Percentiles rank a stretch among this genome's conserved stretches.
Conservation (phyloP, 164 flowering plant genomes). For the Stephania yunnanensis region DNA sequence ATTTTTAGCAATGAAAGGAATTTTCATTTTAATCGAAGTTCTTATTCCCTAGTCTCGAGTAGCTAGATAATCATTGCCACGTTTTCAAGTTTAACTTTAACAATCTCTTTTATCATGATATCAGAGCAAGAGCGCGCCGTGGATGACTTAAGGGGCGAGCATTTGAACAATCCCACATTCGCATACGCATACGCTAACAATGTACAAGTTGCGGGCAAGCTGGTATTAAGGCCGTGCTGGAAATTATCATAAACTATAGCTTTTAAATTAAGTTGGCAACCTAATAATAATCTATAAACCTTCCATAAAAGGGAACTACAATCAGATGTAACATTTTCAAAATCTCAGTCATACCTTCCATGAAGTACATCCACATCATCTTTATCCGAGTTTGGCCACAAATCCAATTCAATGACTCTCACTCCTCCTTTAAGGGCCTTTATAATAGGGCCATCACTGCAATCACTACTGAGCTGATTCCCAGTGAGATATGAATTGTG, state of each 20-base stretch:
- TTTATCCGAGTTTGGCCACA: neutral
- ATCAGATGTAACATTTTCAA: neutral
- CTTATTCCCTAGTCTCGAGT: too few relatives aligned
- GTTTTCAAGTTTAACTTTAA: too few relatives aligned
- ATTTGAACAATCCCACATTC: neutral
- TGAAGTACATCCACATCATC: neutral
- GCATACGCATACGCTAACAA: neutral
- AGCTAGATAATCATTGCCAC: too few relatives aligned
- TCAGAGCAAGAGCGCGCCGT: neutral
- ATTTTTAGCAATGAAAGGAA: neutral
- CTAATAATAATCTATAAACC: neutral
- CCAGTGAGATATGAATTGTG: constrained; percentile 1
- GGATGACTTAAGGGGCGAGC: neutral
- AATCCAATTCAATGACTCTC: neutral
- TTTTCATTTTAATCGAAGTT: neutral
- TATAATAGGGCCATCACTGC: neutral
- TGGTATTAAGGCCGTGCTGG: neutral
- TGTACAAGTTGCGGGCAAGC: neutral
- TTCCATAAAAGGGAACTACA: too few relatives aligned
- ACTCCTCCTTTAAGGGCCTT: neutral
- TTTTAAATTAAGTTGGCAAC: neutral
- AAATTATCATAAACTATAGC: neutral
- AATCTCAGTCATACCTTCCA: neutral
- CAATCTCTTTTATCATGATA: neutral
- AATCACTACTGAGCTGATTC: constrained; percentile 2